Evolutionary conservation across 2,329 filamentous ascomycete species (phyloP).

Genomic region (Zopfia rhizophila): DNA sequence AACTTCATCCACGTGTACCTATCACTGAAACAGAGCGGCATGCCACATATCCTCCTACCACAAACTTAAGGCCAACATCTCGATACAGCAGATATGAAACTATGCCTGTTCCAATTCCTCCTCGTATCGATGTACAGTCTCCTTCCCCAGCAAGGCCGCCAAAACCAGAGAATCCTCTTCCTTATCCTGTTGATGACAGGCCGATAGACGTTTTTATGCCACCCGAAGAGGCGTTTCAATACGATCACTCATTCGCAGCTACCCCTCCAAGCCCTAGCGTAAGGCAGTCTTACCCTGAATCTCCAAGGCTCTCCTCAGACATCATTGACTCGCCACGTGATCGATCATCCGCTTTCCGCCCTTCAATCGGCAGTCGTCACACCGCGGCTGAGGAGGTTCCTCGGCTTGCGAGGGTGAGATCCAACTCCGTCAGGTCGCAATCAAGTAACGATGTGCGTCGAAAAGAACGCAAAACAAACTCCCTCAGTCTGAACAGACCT

Average conservation of each 20-base stretch:
- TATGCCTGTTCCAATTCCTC: constrained; percentile 35
- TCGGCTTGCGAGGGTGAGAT: constrained; percentile 32
- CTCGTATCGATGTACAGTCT: constrained; percentile 46
- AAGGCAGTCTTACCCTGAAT: constrained; percentile 35
- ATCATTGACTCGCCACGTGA: constrained; percentile 34
- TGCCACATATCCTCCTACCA: constrained; percentile 40
- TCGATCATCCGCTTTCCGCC: constrained; percentile 23
- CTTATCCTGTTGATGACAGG: constrained; percentile 59
- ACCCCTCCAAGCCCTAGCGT: constrained; percentile 16
- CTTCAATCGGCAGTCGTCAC: constrained; percentile 20
- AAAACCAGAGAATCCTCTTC: constrained; percentile 40
- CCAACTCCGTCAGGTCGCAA: constrained; percentile 40
- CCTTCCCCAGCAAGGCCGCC: constrained; percentile 43
- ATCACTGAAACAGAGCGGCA: constrained; percentile 43
- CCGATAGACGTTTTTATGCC: constrained; percentile 53
- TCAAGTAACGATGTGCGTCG: constrained; percentile 32
- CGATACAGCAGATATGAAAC: constrained; percentile 42
- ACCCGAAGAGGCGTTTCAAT: constrained; percentile 55
- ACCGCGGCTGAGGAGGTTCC: constrained; percentile 33
- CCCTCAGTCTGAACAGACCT: constrained; percentile 34
- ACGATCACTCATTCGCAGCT: constrained; percentile 37
- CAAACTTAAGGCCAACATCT: constrained; percentile 38
- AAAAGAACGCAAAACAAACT: constrained; percentile 24
- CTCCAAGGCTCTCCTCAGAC: constrained; percentile 33
- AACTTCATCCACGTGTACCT: constrained; percentile 31